Evolutionary conservation across 805 yeast genomes (phyloP), one percentile per base, ranked within the genome.

Genomic region (Suhomyces canberraensis): DNA sequence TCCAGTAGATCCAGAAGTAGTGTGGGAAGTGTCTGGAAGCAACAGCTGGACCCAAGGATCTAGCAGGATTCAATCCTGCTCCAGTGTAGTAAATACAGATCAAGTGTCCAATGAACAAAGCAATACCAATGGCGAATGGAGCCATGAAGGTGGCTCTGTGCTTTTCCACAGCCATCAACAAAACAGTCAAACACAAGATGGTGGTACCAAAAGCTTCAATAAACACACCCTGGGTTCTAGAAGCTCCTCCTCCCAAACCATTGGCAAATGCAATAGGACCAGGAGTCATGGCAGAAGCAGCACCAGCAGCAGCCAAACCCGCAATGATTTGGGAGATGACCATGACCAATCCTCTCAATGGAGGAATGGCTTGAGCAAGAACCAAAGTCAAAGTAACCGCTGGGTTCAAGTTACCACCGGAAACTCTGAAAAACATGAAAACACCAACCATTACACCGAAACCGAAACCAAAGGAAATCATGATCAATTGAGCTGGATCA

Each of bases 1-100:
- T 78, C 93, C 95, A 86, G 74, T 87, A 87, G 47, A 88, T 86
- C 95, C 95, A 87, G 73, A 80, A 88, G 68, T 87, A 87, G 54
- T 53, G 59, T 24, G 95, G 95, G 81, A 88, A 88, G 16, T 76
- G 69, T 39, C 61, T 69, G 37, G 76, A 75, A 41, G 89, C 95
- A 42, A 86, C 69, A 58, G 81, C 75, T 36, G 95, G 95, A 55
- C 96, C 96, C 39, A 87, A 75, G 22, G 86, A 69, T 72, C 96
- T 79, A 31, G 96, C 95, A 40, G 95, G 95, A 74, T 87, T 87
- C 55, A 86, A 71, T 58, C 95, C 95, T 26, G 95, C 95, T 59
- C 95, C 95, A 34, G 95, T 84, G 70, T 76, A 83, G 75, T 74
- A 83, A 39, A 88, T 85, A 57, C 84, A 76, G 50, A 85, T 73